phyloP scores from a whole-genome alignment of 768 basidiomycete genomes.

The Dioszegia aurantiaca region DNA sequence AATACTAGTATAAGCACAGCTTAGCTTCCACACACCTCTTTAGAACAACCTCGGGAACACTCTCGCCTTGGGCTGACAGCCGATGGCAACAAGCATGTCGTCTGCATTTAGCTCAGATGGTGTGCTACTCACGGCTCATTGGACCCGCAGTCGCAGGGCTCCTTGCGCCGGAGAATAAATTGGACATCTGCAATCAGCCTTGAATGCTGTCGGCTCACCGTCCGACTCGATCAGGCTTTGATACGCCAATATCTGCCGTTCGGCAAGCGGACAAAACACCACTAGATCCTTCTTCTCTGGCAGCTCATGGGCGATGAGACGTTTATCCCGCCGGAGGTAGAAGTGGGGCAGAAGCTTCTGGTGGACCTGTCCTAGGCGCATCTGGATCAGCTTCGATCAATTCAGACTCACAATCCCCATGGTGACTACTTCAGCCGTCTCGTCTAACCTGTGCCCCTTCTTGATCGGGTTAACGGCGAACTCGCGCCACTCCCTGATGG shows the following conservation, averaged over 20 bases:
- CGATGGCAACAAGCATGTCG: conserved; percentile 63
- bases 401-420: conserved; percentile 35
- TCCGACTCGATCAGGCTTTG: conserved; percentile 65
- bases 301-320: conserved; percentile 56
- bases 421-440: conserved; percentile 35
- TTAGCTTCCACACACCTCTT: conserved; percentile 55
- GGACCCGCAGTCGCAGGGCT: conserved; percentile 70
- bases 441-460: conserved; percentile 46
- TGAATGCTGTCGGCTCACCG: conserved; percentile 27
- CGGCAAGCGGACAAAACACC: conserved; percentile 85
- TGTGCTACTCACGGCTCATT: conserved; percentile 50
- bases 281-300: conserved; percentile 86
- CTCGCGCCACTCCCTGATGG: conserved; percentile 69
- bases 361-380: conserved; percentile 56
- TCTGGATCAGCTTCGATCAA: conserved; percentile 17
- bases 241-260: conserved; percentile 69
- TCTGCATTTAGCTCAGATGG: conserved; percentile 51
- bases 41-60: conserved; percentile 57
- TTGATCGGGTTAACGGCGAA: conserved; percentile 57
- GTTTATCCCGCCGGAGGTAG: conserved; percentile 66
- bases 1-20: conserved; percentile 23
- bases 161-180: conserved; percentile 68
- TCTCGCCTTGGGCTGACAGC: conserved; percentile 55
- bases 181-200: conserved; percentile 57
- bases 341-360: conserved; percentile 72